Conservation (phyloP, 768 basidiomycete species). For the Mycena haematopus region DNA sequence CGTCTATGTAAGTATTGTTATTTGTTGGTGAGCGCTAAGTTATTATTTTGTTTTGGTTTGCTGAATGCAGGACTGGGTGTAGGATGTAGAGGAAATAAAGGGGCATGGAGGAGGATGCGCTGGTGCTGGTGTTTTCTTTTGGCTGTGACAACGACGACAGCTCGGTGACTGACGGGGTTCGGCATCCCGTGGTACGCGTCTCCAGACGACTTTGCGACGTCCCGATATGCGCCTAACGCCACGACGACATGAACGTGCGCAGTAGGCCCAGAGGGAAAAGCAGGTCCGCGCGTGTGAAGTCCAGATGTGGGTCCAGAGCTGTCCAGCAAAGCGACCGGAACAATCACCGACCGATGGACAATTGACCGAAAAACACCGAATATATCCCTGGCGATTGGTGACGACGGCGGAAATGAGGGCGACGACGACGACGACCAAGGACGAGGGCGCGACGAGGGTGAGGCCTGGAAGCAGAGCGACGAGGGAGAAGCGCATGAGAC, state of each 20-base stretch:
- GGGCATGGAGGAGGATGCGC: too few relatives aligned
- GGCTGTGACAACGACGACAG: too few relatives aligned
- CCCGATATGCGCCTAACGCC: background rate
- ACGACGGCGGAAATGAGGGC: background rate
- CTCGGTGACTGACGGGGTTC: too few relatives aligned
- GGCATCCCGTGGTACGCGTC: too few relatives aligned
- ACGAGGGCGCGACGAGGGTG: too few relatives aligned
- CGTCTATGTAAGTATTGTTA: constrained; percentile 15
- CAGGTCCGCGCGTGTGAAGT: constrained; percentile 6
- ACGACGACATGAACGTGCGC: background rate
- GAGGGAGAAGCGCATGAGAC: background rate
- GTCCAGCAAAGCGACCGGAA: background rate
- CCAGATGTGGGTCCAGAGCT: background rate
- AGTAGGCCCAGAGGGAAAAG: constrained; percentile 4
- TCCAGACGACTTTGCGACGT: background rate
- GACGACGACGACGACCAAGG: background rate
- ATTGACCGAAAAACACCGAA: background rate
- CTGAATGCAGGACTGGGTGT: background rate
- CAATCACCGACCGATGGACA: background rate
- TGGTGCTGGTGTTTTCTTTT: too few relatives aligned
- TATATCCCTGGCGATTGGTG: background rate
- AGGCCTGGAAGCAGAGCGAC: background rate
- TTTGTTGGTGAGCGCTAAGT: constrained; percentile 3
- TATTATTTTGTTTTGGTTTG: background rate
- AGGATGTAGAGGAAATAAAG: background rate